Base-by-base conservation (phyloP, 306 rosid species). In the Citrullus colocynthis region DNA sequence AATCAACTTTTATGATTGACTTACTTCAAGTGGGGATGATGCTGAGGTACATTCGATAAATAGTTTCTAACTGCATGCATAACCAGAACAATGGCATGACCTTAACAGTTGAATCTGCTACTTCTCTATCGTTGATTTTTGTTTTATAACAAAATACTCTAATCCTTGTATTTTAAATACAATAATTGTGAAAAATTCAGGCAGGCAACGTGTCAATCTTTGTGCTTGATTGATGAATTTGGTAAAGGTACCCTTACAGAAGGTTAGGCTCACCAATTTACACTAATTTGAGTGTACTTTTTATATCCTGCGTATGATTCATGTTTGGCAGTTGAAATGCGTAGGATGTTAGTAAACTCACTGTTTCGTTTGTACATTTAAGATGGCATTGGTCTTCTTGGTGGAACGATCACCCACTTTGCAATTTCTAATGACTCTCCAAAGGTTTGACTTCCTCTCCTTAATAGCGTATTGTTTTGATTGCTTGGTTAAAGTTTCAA, bases 241-340 rank as follows among this genome's bases (percentile, higher is more conserved):
- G 99, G 97, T 80, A 95, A 92, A 89, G 97, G 99, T 42, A 95
- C 97, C 77, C 99, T 92, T 66, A 92, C 93, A 51, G 99, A 92
- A 95, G 97, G 97, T 95, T 83, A 75, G 92, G 79, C 84, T 85
- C 85, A 77, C 79, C 73, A 55, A 36, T 59, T 56, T 71, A 49
- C 83, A 78, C 76, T 62, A 55, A 41, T 51, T 73, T 61, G 61
- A 77, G 44, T 74, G 48, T 55, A 32, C 18, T 56, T 48, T 78
- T 64, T 78, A 61, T 72, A 7, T 75, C 64, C 74, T 81, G 34
- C 44, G 5, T 62, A 37, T 48, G 72, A 57, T 66, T 49, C 18
- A 18, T 41, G 66, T 65, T 64, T 71, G 61, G 83, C 65, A 78
- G 59, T 76, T 59, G 54, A 17, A 75, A 6, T 58, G 60, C 16